phyloP scores from a whole-genome alignment of 2,329 filamentous ascomycete genomes.

The Colletotrichum abscissum region DNA sequence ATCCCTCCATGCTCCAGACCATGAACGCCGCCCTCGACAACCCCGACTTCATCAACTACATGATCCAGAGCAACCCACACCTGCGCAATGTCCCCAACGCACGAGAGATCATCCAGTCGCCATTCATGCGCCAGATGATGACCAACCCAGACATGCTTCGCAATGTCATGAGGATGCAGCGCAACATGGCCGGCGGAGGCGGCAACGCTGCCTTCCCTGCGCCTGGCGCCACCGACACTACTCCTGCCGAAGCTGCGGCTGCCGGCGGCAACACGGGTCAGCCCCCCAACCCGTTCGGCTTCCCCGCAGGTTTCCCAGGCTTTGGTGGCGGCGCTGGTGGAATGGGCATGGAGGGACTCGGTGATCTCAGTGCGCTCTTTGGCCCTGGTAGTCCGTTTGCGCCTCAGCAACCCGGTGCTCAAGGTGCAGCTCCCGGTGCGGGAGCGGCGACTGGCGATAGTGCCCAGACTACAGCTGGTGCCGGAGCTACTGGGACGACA shows the following conservation, averaged over 20 bases:
- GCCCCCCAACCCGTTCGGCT: conserved; percentile 58
- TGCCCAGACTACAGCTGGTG: conserved; percentile 29
- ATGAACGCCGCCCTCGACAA: conserved; percentile 98
- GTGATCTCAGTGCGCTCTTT: conserved; percentile 44
- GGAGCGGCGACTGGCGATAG: conserved; percentile 35
- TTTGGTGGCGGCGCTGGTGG: conserved; percentile 28
- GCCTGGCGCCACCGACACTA: conserved; percentile 90
- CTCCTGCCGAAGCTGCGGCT: conserved; percentile 63
- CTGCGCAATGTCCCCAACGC: conserved; percentile 79
- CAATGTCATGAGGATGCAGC: conserved; percentile 85
- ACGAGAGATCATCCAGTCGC: conserved; percentile 87
- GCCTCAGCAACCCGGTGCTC: conserved; percentile 34
- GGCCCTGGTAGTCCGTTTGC: conserved; percentile 38
- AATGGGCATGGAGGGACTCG: conserved; percentile 23
- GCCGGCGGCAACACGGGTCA: conserved; percentile 44
- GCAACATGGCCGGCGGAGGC: conserved; percentile 68
- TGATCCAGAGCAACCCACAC: conserved; percentile 92
- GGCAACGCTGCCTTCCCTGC: conserved; percentile 79
- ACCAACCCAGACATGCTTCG: conserved; percentile 88
- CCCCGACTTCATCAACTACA: conserved; percentile 92
- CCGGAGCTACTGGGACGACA: conserved; percentile 36
- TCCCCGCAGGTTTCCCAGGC: conserved; percentile 33
- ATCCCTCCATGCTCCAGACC: conserved; percentile 85
- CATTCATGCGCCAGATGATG: conserved; percentile 91
- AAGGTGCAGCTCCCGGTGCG: background rate